Conservation (phyloP, 768 basidiomycete genomes). For the Mycena olivaceomarginata region DNA sequence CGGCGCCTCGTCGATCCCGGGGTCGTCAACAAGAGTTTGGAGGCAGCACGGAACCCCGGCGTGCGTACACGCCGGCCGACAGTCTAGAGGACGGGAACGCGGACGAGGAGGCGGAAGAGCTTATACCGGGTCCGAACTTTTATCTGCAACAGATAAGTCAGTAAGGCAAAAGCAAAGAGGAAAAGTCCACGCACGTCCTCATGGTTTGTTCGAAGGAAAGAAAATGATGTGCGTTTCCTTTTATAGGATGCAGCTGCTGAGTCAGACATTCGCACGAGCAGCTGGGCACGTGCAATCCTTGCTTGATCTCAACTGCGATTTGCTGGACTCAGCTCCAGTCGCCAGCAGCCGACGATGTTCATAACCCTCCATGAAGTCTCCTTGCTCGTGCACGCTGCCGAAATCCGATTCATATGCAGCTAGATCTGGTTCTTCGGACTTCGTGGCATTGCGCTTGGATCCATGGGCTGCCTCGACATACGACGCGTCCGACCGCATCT, state of each 20-base stretch:
- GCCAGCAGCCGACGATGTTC: too few relatives aligned
- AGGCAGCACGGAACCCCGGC: constrained; percentile 59
- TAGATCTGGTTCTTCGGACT: too few relatives aligned
- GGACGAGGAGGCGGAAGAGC: constrained; percentile 91
- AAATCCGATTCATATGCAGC: too few relatives aligned
- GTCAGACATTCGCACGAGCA: constrained; percentile 43
- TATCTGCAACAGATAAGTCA: constrained; percentile 53
- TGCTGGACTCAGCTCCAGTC: too few relatives aligned
- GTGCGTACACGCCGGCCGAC: constrained; percentile 53
- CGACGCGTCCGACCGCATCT: too few relatives aligned
- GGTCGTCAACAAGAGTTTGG: constrained; percentile 53
- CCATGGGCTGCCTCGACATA: too few relatives aligned
- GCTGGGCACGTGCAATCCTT: constrained; percentile 11
- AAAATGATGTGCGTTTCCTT: constrained; percentile 30
- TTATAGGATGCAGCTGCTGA: constrained; percentile 33
- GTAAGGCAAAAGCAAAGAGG: background rate
- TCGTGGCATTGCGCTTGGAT: too few relatives aligned
- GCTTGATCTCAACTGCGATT: background rate
- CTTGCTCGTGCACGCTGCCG: too few relatives aligned
- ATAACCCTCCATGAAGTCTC: too few relatives aligned
- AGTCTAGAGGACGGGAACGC: constrained; percentile 95
- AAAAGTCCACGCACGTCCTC: constrained; percentile 70
- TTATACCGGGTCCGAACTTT: constrained; percentile 94
- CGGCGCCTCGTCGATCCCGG: constrained; percentile 80
- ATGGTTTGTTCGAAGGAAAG: constrained; percentile 77